Evolutionary conservation across 1,139 yeast genomes (phyloP).

Genomic region (Sugiyamaella japonica): DNA sequence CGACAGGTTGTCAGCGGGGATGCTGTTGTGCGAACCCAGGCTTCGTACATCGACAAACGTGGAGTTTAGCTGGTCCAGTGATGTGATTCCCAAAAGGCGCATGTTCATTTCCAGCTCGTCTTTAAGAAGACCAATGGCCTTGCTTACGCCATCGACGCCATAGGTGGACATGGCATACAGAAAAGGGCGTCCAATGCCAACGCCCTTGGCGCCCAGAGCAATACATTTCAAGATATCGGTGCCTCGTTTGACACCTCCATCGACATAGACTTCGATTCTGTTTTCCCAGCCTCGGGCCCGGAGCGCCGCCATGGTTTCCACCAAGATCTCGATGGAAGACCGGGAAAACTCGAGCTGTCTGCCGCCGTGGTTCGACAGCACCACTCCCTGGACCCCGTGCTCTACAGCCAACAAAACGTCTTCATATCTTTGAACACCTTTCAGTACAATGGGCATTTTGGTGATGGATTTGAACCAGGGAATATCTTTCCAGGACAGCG

Average conservation of each 20-base stretch:
- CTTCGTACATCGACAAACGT: constrained; percentile 51
- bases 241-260: constrained; percentile 77
- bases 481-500: constrained; percentile 66
- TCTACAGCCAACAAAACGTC: constrained; percentile 67
- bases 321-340: constrained; percentile 66
- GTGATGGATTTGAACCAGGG: constrained; percentile 59
- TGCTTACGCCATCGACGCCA: constrained; percentile 76
- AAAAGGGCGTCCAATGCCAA: constrained; percentile 76
- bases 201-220: constrained; percentile 75
- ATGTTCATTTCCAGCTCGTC: constrained; percentile 85
- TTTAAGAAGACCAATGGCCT: constrained; percentile 73
- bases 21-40: constrained; percentile 45
- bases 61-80: constrained; percentile 61
- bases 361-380: constrained; percentile 78
- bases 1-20: constrained; percentile 51
- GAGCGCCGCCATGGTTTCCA: constrained; percentile 61
- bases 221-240: constrained; percentile 71
- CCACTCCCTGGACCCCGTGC: constrained; percentile 62
- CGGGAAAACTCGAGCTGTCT: constrained; percentile 71
- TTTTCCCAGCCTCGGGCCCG: constrained; percentile 49
- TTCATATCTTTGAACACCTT: constrained; percentile 69
- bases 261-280: constrained; percentile 63
- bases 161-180: constrained; percentile 73
- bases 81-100: constrained; percentile 79
- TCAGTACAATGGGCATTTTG: constrained; percentile 61